phyloP scores from a whole-genome alignment of 768 basidiomycete species.

The Lyophyllum semitale region DNA sequence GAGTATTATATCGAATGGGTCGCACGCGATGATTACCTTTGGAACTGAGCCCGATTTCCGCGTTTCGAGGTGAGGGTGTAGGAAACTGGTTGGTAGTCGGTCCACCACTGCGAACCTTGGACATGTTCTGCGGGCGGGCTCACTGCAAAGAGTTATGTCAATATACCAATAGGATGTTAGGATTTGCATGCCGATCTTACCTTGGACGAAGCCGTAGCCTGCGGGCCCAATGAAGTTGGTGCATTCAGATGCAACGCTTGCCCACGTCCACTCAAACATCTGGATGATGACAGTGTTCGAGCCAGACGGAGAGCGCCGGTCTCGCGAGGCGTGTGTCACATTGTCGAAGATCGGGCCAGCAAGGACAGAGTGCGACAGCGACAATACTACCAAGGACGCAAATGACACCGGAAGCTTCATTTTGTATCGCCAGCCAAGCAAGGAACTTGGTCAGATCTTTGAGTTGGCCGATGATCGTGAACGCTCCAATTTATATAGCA shows the following conservation, averaged over 20 bases:
- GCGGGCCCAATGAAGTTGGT: slow-evolving; percentile 65
- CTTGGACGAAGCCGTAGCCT: slow-evolving; percentile 74
- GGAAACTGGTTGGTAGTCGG: slow-evolving; percentile 71
- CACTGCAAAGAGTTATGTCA: slow-evolving; percentile 26
- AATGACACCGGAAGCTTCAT: slow-evolving; percentile 12
- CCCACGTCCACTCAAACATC: slow-evolving; percentile 73
- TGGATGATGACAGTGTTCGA: slow-evolving; percentile 59
- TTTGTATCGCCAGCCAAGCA: background rate
- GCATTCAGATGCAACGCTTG: slow-evolving; percentile 64
- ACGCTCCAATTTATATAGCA: slow-evolving; percentile 3
- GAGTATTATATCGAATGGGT: background rate
- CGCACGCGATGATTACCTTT: slow-evolving; percentile 27
- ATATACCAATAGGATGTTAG: background rate
- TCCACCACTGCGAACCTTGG: slow-evolving; percentile 68
- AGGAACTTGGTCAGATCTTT: background rate
- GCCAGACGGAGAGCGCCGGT: slow-evolving; percentile 24
- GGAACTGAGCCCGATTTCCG: slow-evolving; percentile 56
- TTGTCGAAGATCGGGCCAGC: slow-evolving; percentile 8
- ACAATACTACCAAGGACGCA: background rate
- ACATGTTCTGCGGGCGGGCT: slow-evolving; percentile 63
- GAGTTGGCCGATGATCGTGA: background rate
- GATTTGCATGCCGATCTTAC: slow-evolving; percentile 29
- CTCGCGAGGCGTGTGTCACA: slow-evolving; percentile 6
- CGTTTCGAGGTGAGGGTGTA: slow-evolving; percentile 68
- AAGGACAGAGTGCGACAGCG: slow-evolving; percentile 7